Evolutionary conservation across 176 grass and related monocot genomes (phyloP).

Genomic region (Phragmites australis): DNA sequence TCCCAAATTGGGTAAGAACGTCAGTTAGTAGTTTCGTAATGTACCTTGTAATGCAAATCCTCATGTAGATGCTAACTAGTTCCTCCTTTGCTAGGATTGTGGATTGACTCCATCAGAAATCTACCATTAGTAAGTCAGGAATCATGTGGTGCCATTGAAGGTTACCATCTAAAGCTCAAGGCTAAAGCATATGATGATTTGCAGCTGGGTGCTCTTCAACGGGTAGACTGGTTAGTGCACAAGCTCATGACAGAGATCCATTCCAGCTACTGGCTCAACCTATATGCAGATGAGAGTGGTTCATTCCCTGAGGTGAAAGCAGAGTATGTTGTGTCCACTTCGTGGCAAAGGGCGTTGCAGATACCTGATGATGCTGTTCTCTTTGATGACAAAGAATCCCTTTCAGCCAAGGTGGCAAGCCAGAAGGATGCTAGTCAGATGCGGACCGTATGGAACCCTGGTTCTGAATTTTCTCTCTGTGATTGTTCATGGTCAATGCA

Average conservation of each 20-base stretch:
- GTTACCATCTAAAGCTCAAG: slow-evolving; percentile 92
- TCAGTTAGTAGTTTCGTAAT: not conserved
- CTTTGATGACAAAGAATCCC: slow-evolving; percentile 54
- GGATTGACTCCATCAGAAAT: slow-evolving; percentile 77
- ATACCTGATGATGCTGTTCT: slow-evolving; percentile 63
- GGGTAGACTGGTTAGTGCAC: slow-evolving; percentile 92
- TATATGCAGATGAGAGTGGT: slow-evolving; percentile 81
- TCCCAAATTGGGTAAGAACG: slow-evolving; percentile 85
- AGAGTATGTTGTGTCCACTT: slow-evolving; percentile 77
- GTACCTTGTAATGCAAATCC: slow-evolving; percentile 8
- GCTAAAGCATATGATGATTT: slow-evolving; percentile 83
- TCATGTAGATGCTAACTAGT: slow-evolving; percentile 4
- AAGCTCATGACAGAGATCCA: slow-evolving; percentile 93
- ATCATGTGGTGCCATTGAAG: slow-evolving; percentile 74
- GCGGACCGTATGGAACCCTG: slow-evolving; percentile 66
- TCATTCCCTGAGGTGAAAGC: slow-evolving; percentile 82
- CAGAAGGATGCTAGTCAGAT: slow-evolving; percentile 58
- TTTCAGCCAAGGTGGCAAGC: slow-evolving; percentile 63
- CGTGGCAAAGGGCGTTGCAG: slow-evolving; percentile 76
- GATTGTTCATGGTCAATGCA: slow-evolving; percentile 82
- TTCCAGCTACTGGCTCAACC: slow-evolving; percentile 82
- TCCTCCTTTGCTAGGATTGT: slow-evolving; percentile 73
- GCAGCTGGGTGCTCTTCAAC: slow-evolving; percentile 72
- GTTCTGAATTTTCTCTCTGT: slow-evolving; percentile 82
- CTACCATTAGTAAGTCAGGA: slow-evolving; percentile 78